Base-by-base conservation (phyloP, 352 stramenopile species). In the Globisporangium ultimum region DNA sequence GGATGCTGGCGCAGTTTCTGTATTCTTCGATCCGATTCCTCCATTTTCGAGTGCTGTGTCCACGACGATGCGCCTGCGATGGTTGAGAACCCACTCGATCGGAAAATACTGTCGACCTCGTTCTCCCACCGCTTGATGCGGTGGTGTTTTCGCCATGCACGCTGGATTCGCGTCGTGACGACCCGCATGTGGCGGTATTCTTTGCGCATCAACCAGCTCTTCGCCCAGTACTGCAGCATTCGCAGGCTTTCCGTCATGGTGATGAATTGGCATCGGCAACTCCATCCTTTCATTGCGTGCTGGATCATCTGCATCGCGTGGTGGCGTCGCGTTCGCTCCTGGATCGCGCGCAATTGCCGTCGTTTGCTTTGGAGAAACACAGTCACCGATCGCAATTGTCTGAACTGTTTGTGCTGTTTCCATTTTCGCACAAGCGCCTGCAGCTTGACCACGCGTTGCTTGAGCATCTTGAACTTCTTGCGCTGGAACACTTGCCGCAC, bases 401-500 rank as follows among this genome's bases (percentile, higher is more conserved):
- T 6, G 40, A 77, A 89, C 9, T 54, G 60, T 34, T 66, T 56
- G 13, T 66, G 67, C 15, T 71, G 64, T 24, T 70, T 65, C 65
- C 76, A 84, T 52, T 80, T 74, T 0, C 84, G 70, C 32, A 82
- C 68, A 13, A 88, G 61, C 9, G 84, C 76, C 53, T 94, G 84
- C 2, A 83, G 61, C 43, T 77, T 80, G 0, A 89, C 78, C n/a
- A 94, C 73, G 10, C 74, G 61, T 6, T 67, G 45, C 65, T 94
- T 91, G n/a, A 92, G 65, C 21, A 62, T 57, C 22, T 67, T 71
- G 52, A 94, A 94, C 49, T 80, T 77, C 13, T 70, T 72, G 2
- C 76, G 72, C 57, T 90, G 77, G 5, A 92, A 50, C 49, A 84
- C 59, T 59, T 94, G 84, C 0, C 85, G 85, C 8, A 88, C 68